A percentile compares a stretch with the other conserved stretches of the same genome.
phyloP scores from a whole-genome alignment of 768 basidiomycete genomes.

The Lanmaoa rubissima region DNA sequence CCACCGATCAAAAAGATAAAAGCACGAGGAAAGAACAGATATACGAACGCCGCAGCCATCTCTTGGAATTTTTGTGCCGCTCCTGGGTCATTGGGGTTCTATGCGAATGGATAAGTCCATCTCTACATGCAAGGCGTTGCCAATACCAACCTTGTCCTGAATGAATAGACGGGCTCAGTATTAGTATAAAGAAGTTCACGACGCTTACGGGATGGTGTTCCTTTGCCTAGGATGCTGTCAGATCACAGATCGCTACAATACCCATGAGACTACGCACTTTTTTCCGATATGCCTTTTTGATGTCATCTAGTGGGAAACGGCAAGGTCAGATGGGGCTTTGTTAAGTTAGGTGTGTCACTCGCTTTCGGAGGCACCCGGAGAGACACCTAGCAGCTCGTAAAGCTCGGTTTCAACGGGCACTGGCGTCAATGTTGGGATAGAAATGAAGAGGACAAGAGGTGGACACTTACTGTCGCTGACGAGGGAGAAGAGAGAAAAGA shows the following conservation, averaged over 20 bases:
- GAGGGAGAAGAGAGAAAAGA: constrained; percentile 3
- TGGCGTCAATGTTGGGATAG: constrained; percentile 25
- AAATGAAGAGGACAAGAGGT: background rate
- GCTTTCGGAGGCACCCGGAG: constrained; percentile 72
- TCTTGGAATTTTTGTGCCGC: constrained; percentile 86
- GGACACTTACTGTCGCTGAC: constrained; percentile 28
- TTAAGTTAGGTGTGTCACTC: constrained; percentile 15
- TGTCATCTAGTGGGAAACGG: constrained; percentile 54
- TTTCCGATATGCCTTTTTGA: constrained; percentile 92
- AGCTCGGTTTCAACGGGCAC: constrained; percentile 78
- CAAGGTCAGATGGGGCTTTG: constrained; percentile 6
- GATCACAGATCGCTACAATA: constrained; percentile 1
- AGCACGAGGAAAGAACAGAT: background rate
- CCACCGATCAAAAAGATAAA: constrained; percentile 7
- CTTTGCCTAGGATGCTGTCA: constrained; percentile 59
- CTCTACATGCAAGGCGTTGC: background rate
- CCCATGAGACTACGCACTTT: constrained; percentile 54
- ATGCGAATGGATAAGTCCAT: background rate
- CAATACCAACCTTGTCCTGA: constrained; percentile 63
- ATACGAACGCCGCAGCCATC: constrained; percentile 79
- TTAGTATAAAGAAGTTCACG: background rate
- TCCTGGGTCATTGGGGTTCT: constrained; percentile 88
- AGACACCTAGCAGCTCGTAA: constrained; percentile 82
- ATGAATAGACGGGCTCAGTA: background rate
- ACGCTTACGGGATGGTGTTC: constrained; percentile 78